These are phyloP conservation scores for Eremomyces bilateralis DNA, from an alignment of 495 filamentous ascomycete genomes.

Conservation along the genomic window DNA sequence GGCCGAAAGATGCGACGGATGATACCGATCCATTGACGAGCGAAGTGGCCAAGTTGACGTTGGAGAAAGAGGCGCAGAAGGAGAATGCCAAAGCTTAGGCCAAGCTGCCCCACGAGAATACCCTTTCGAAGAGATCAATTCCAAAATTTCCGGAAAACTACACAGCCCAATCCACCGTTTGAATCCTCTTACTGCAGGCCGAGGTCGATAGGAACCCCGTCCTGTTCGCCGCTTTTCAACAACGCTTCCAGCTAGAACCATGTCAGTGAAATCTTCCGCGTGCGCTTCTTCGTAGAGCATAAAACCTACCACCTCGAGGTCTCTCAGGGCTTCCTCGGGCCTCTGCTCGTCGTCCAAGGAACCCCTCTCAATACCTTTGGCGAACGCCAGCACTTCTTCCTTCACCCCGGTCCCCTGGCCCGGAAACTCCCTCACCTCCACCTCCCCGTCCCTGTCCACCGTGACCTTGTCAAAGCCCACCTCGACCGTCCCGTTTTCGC, in stretches of 20 bases:
- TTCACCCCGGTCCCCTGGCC: conserved; percentile 37
- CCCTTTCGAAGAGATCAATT: too few species aligned
- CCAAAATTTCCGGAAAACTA: too few species aligned
- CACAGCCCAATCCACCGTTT: too few species aligned
- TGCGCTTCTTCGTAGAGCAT: not conserved
- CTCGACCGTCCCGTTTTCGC: conserved; percentile 23
- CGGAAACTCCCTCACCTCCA: conserved; percentile 26
- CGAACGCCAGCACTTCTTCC: conserved; percentile 48
- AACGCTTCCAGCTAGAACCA: conserved; percentile 28
- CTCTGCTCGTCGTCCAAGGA: conserved; percentile 30
- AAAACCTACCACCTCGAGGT: conserved; percentile 39
- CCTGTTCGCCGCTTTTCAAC: conserved; percentile 35
- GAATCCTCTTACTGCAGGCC: too few species aligned
- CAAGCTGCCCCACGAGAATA: too few species aligned
- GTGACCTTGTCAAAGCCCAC: conserved; percentile 28
- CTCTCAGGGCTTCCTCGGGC: conserved; percentile 44
- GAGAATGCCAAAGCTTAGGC: too few species aligned
- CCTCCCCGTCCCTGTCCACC: conserved; percentile 20
- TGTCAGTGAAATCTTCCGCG: too few species aligned
- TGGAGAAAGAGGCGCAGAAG: not conserved
- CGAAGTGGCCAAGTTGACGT: conserved; percentile 13
- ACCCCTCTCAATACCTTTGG: conserved; percentile 27
- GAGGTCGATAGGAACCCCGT: conserved; percentile 27
- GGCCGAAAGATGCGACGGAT: conserved; percentile 14
- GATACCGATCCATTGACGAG: conserved; percentile 17